Base-by-base conservation (phyloP, 768 basidiomycete genomes). In the Auricularia sp. region DNA sequence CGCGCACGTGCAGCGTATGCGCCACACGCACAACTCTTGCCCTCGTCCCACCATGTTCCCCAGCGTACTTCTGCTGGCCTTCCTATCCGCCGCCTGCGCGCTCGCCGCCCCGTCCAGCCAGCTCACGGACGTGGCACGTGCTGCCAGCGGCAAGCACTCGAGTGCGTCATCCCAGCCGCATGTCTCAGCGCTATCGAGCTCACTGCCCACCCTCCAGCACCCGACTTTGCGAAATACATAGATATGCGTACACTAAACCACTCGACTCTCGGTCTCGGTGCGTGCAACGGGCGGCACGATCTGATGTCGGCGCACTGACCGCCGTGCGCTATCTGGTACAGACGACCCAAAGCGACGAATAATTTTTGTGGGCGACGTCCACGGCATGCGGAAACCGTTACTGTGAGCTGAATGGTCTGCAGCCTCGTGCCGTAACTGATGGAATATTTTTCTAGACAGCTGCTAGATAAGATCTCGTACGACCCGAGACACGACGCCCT, bases 351-450 rank as follows among this genome's bases (percentile, higher is more conserved):
- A 75, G 34, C 78, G 73, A 67, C 84, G 92, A 16, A 77, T 88
- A 34, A 84, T 98, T 51, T 75, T 93, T 66, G 77, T 97, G 12
- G 95, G 94, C 7, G 95, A 98, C 70, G 80, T 97, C 6, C 95
- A 98, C 78, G 92, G 91, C 58, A 91, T 88, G 84, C 79, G 82
- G 62, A 71, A 79, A 5, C 81, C 86, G 0, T 74, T 97, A 3
- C 77, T 83, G 90, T 92, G 63, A 64, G 87, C 75, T 12, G 39
- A 35, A 33, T 33, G 35, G 35, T 44, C 11, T 14, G 23, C 33
- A 11, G 2, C n/a, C n/a, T n/a, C 54, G n/a, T 62, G 34, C 44
- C 61, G 51, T 62, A 62, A 61, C 39, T 23, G 29, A 29, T 29
- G 3, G 64, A 39, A 7, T 29, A 63, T 43, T 29, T 18, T n/a